Percentiles rank a stretch among this genome's conserved stretches.
Evolutionary conservation across 345 rosid species (phyloP).

Genomic region (Theobroma cacao): DNA sequence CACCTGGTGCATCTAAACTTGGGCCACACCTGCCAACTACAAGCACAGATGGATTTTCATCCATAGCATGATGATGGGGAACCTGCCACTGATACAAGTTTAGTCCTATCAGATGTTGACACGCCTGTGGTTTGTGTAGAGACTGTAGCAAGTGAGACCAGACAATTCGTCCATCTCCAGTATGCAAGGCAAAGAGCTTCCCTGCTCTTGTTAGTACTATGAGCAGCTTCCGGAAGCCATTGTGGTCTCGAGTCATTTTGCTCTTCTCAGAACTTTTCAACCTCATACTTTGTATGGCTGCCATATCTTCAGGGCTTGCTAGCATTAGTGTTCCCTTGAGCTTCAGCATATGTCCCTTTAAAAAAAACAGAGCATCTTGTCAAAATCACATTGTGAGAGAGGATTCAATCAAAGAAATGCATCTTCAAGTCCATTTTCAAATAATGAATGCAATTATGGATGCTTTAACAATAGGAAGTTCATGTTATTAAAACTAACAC

Average conservation of each 20-base stretch:
- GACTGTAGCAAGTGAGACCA: conserved; percentile 82
- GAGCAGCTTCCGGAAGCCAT: conserved; percentile 92
- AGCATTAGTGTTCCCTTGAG: conserved; percentile 93
- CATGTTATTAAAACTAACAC: neutral
- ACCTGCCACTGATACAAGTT: conserved; percentile 87
- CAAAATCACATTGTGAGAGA: conserved; percentile 20
- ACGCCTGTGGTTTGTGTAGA: conserved; percentile 57
- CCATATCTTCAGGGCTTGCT: conserved; percentile 92
- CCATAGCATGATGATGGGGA: conserved; percentile 98
- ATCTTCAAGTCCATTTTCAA: conserved; percentile 7
- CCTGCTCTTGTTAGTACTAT: conserved; percentile 83
- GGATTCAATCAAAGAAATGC: neutral
- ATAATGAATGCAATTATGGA: neutral
- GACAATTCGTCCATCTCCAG: conserved; percentile 91
- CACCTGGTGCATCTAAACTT: conserved; percentile 55
- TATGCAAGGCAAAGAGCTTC: conserved; percentile 86
- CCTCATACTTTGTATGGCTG: conserved; percentile 79
- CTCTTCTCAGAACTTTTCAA: conserved; percentile 85
- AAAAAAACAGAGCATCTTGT: conserved; percentile 24
- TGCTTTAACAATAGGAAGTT: neutral
- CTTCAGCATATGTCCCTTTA: conserved; percentile 86
- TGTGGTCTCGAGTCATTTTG: conserved; percentile 96
- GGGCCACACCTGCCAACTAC: conserved; percentile 71
- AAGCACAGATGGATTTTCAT: conserved; percentile 87
- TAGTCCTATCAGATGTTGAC: conserved; percentile 55